phyloP scores from a whole-genome alignment of 2,329 filamentous ascomycete species.

The Microascus cirrosus region DNA sequence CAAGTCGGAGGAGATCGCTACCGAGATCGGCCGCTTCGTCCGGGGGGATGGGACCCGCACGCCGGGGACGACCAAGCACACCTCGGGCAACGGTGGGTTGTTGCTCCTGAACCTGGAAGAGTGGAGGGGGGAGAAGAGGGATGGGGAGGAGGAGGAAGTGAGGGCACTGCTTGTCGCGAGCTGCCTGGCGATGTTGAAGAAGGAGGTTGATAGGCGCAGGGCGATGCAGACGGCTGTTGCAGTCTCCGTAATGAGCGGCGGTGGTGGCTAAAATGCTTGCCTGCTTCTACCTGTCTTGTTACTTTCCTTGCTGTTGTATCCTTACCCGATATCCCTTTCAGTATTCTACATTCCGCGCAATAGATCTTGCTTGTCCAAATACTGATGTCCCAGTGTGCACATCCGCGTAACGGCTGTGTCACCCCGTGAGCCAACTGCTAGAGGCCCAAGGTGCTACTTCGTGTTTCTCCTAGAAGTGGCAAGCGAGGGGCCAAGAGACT shows the following conservation, averaged over 20 bases:
- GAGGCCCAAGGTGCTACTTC: too few relatives aligned
- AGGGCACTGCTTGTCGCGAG: conserved; percentile 39
- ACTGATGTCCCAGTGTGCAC: too few relatives aligned
- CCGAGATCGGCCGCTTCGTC: conserved; percentile 28
- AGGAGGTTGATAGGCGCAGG: conserved; percentile 48
- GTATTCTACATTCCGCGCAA: background rate
- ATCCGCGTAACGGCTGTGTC: too few relatives aligned
- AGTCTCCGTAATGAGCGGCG: conserved; percentile 13
- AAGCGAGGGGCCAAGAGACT: too few relatives aligned
- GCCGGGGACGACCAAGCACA: conserved; percentile 20
- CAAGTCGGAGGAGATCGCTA: conserved; percentile 11
- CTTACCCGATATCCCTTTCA: background rate
- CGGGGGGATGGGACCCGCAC: conserved; percentile 26
- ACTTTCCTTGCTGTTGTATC: background rate
- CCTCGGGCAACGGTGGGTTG: conserved; percentile 39
- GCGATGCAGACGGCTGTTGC: conserved; percentile 37
- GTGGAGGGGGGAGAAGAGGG: conserved; percentile 20
- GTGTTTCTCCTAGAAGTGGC: too few relatives aligned
- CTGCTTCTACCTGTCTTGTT: background rate
- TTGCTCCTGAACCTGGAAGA: conserved; percentile 29
- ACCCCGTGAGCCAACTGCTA: too few relatives aligned
- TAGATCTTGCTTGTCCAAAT: background rate
- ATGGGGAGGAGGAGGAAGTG: conserved; percentile 15
- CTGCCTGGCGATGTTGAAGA: conserved; percentile 52
- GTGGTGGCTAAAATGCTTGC: conserved; percentile 3